Conservation (phyloP, 1,139 yeast genomes). For the Geotrichum candidum region DNA sequence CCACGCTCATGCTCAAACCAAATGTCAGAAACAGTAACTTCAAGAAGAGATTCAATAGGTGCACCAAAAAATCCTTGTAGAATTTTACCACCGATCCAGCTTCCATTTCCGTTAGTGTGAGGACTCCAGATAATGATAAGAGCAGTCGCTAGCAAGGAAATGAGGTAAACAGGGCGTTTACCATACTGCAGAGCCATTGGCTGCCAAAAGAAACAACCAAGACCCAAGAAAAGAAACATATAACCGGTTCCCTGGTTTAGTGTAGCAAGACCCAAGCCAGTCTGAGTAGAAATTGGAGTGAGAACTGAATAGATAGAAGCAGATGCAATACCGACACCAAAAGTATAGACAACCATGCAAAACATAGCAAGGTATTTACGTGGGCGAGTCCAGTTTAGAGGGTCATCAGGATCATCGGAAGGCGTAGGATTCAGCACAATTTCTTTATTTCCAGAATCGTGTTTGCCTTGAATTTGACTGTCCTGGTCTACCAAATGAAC, state of each 20-base stretch:
- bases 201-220: slow-evolving; percentile 46
- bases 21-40: slow-evolving; percentile 36
- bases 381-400: slow-evolving; percentile 40
- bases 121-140: slow-evolving; percentile 33
- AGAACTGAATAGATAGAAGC: slow-evolving; percentile 46
- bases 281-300: slow-evolving; percentile 39
- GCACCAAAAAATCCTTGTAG: slow-evolving; percentile 48
- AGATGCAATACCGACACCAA: slow-evolving; percentile 43
- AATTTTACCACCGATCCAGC: slow-evolving; percentile 41
- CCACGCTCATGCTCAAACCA: slow-evolving; percentile 77
- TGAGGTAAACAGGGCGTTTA: slow-evolving; percentile 46
- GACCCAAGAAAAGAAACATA: slow-evolving; percentile 44
- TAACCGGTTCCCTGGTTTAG: slow-evolving; percentile 50
- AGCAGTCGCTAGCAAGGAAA: slow-evolving; percentile 37
- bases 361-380: slow-evolving; percentile 39
- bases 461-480: slow-evolving; percentile 27
- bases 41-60: slow-evolving; percentile 53
- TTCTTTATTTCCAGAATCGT: slow-evolving; percentile 27
- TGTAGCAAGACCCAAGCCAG: slow-evolving; percentile 39
- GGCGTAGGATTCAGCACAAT: slow-evolving; percentile 44
- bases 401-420: slow-evolving; percentile 46
- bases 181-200: slow-evolving; percentile 52
- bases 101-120: slow-evolving; percentile 26
- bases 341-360: slow-evolving; percentile 37
- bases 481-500: slow-evolving; percentile 50